Conservation (phyloP, 371 early-diverging fungal genomes). For the Zychaea mexicana region DNA sequence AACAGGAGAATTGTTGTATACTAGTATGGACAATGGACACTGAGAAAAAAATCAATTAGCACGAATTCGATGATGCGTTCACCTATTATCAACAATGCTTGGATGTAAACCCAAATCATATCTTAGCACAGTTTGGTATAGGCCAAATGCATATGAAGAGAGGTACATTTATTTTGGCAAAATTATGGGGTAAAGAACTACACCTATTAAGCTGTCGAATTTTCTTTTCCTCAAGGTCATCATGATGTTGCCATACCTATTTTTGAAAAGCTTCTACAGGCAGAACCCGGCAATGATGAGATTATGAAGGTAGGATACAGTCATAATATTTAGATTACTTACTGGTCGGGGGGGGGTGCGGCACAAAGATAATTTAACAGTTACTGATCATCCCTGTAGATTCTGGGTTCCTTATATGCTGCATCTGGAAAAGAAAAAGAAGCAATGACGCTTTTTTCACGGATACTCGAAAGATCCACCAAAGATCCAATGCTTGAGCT, state of each 20-base stretch:
- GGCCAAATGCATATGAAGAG: slow-evolving; percentile 72
- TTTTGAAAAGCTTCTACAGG: slow-evolving; percentile 71
- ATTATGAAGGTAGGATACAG: slow-evolving; percentile 64
- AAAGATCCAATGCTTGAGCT: slow-evolving; percentile 18
- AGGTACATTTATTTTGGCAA: too few relatives aligned
- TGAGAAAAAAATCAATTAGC: slow-evolving; percentile 17
- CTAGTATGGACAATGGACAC: neutral
- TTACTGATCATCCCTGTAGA: slow-evolving; percentile 13
- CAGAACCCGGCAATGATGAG: slow-evolving; percentile 66
- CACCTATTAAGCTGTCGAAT: neutral
- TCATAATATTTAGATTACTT: too few relatives aligned
- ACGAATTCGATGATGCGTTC: slow-evolving; percentile 71
- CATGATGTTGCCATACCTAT: slow-evolving; percentile 64
- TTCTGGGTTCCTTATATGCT: slow-evolving; percentile 68
- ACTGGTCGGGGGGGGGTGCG: too few relatives aligned
- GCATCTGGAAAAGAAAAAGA: slow-evolving; percentile 66
- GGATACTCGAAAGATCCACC: neutral
- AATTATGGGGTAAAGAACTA: too few relatives aligned
- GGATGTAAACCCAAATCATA: slow-evolving; percentile 68
- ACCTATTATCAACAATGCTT: slow-evolving; percentile 71
- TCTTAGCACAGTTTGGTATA: slow-evolving; percentile 74
- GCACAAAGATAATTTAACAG: neutral
- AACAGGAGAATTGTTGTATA: too few relatives aligned
- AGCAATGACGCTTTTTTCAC: slow-evolving; percentile 57
- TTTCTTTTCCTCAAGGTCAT: slow-evolving; percentile 43